Base-by-base conservation (phyloP, 2,329 filamentous ascomycete genomes). In the Teratosphaeria nubilosa region DNA sequence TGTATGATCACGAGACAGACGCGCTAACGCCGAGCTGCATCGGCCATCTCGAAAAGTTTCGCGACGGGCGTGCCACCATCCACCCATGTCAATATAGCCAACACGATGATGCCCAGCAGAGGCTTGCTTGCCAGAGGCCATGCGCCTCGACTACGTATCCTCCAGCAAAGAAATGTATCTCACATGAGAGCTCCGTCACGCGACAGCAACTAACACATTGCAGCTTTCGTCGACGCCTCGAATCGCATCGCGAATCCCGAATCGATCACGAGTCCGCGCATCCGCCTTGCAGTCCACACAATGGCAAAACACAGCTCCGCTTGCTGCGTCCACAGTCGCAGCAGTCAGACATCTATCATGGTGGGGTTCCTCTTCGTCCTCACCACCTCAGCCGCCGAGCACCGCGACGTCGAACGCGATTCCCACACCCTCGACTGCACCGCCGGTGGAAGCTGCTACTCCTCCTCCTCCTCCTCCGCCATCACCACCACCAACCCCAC, bases 101-200 rank as follows among this genome's bases (percentile, higher is more conserved):
- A 54, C 60, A 65, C 55, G 56, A 78, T 78, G 77, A 73, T 78
- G 70, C 75, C 76, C 64, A 77, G 75, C 68, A 76, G 76, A 74
- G 76, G 76, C 63, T 65, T 77, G 66, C 67, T 72, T 60, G 68
- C 69, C 58, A 58, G 61, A 56, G 63, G 64, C 59, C 56, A 61
- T 54, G 56, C 63, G 52, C 60, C 67, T 22, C 20, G n/a, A n/a
- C 16, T 48, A 10, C 2, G 9, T 20, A 16, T 6, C 6, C n/a
- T 22, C 22, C 41, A 48, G n/a, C 41, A 20, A 9, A 30, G 51
- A 53, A 53, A 25, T 53, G 51, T 53, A 53, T 25, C 3, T 2
- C 20, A 16, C 5, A 13, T 45, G 37, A n/a, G 13, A 22, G 16
- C 10, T 16, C 9, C 1, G 41, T 48, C 41, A 48, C 20, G 41